phyloP scores from a whole-genome alignment of 2,329 filamentous ascomycete species.

The Fusarium camptoceras region DNA sequence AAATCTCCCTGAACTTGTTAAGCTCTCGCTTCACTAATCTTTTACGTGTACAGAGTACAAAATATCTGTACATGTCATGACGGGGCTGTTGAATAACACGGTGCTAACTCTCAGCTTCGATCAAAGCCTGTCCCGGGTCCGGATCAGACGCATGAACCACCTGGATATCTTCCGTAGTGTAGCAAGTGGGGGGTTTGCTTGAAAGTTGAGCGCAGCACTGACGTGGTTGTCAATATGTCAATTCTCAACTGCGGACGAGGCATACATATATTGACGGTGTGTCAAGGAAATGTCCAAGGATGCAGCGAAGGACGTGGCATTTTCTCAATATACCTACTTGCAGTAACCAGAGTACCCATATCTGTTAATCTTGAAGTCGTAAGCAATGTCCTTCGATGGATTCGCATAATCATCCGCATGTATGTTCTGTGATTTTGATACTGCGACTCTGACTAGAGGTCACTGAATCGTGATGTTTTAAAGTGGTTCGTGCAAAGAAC shows the following conservation, averaged over 20 bases:
- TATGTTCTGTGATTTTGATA: neutral
- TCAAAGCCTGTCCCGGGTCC: slow-evolving; percentile 13
- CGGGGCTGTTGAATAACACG: neutral
- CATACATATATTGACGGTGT: neutral
- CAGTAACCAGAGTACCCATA: neutral
- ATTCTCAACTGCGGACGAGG: slow-evolving; percentile 2
- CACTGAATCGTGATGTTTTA: neutral
- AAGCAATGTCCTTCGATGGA: neutral
- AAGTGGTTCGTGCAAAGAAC: slow-evolving; percentile 5
- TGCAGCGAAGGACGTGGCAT: neutral
- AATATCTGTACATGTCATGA: neutral
- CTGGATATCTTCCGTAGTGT: slow-evolving; percentile 1
- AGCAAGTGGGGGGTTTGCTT: neutral
- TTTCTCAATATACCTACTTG: neutral
- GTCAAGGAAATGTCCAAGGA: slow-evolving; percentile 10
- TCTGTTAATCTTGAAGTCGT: neutral
- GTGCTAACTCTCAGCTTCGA: slow-evolving; percentile 1
- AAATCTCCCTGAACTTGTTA: neutral
- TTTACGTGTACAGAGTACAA: neutral
- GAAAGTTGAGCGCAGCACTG: neutral
- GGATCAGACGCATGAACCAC: slow-evolving; percentile 12
- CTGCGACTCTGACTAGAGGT: neutral
- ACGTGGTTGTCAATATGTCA: slow-evolving; percentile 5
- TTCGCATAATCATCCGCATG: neutral
- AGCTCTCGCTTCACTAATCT: neutral